These are phyloP conservation scores for Plasmodium chabaudi DNA, from an alignment of 169 alveolate genomes.

Conservation along the genomic window DNA sequence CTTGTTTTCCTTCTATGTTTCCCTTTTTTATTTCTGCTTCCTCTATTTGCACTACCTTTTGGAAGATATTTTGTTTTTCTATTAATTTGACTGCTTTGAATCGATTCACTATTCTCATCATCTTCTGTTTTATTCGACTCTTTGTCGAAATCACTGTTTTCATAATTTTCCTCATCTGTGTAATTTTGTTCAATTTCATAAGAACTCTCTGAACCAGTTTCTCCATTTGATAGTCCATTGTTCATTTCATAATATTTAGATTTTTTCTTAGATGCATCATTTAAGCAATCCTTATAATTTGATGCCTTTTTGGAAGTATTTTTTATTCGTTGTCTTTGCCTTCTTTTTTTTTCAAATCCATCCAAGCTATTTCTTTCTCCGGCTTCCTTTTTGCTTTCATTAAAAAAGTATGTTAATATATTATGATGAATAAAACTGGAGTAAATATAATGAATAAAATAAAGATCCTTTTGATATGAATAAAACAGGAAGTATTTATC, in stretches of 20 bases:
- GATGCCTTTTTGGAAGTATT: neutral
- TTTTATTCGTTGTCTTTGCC: neutral
- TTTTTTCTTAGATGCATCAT: neutral
- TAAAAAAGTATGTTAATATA: conserved; percentile 28
- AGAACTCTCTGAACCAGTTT: neutral
- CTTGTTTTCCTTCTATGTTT: neutral
- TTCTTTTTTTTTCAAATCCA: neutral
- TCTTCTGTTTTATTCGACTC: neutral
- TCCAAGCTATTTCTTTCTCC: conserved; percentile 1
- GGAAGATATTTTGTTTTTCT: neutral
- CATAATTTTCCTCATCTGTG: neutral
- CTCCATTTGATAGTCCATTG: neutral
- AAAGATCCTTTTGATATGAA: conserved; percentile 15
- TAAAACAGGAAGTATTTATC: conserved; percentile 37
- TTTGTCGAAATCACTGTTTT: neutral
- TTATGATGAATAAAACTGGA: conserved; percentile 46
- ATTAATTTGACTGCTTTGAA: neutral
- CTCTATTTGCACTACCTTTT: neutral
- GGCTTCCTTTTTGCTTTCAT: conserved; percentile 4
- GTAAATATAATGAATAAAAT: conserved; percentile 43
- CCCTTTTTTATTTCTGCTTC: neutral
- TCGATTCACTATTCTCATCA: neutral
- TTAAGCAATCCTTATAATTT: neutral
- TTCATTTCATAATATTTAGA: neutral
- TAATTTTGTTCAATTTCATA: neutral